These are phyloP conservation scores for Globisporangium irregulare DNA, from an alignment of 352 stramenopile genomes.

Conservation along the genomic window DNA sequence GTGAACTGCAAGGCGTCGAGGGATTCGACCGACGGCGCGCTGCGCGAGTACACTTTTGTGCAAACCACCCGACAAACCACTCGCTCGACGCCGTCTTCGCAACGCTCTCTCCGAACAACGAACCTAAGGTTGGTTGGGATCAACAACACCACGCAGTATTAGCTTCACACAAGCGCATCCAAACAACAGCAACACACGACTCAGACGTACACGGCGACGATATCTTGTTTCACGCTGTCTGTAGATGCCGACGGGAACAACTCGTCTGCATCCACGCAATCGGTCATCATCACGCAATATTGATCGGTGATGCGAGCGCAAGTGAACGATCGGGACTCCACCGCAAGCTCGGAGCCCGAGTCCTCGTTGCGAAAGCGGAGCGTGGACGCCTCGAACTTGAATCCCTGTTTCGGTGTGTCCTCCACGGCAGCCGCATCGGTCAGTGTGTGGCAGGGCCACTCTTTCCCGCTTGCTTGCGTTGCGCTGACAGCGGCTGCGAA, in stretches of 20 bases:
- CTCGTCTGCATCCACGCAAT: slow-evolving; percentile 8
- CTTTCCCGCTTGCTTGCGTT: neutral
- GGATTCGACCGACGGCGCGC: neutral
- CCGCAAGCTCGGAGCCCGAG: neutral
- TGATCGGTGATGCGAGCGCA: slow-evolving; percentile 1
- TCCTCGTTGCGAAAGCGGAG: slow-evolving; percentile 9
- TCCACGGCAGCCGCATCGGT: neutral
- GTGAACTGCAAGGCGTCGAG: neutral
- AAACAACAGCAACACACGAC: neutral
- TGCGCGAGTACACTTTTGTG: slow-evolving; percentile 6
- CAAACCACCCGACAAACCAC: slow-evolving; percentile 6
- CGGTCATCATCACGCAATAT: slow-evolving; percentile 4
- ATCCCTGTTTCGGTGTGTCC: neutral
- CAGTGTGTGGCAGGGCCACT: neutral
- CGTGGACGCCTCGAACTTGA: neutral
- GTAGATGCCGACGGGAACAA: neutral
- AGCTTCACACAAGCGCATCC: neutral
- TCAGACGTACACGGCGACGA: slow-evolving; percentile 5
- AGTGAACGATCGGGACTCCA: slow-evolving; percentile 5
- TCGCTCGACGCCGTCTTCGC: slow-evolving; percentile 9
- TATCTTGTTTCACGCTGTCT: neutral
- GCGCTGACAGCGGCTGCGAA: neutral
- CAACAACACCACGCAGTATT: neutral
- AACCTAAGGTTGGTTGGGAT: neutral
- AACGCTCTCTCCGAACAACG: neutral